Conservation (phyloP, 805 yeast species). For the Candida quercuum region DNA sequence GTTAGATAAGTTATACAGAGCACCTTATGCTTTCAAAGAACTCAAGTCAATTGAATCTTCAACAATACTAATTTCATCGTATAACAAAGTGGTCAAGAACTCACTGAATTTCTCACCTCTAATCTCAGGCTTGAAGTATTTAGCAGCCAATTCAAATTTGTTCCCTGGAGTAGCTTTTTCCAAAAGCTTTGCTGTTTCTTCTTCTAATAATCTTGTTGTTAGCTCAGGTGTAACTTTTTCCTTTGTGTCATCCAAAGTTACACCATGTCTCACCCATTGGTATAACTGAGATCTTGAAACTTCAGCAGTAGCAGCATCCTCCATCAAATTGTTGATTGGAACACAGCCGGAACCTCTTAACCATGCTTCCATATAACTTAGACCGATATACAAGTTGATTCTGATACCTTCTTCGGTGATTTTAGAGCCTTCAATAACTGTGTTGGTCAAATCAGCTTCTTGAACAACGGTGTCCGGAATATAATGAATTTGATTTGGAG, state of each 20-base stretch:
- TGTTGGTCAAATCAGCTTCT: slow-evolving; percentile 56
- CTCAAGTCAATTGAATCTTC: slow-evolving; percentile 24
- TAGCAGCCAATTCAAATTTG: slow-evolving; percentile 64
- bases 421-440: slow-evolving; percentile 54
- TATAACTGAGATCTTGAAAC: slow-evolving; percentile 77
- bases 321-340: slow-evolving; percentile 82
- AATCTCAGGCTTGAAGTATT: slow-evolving; percentile 65
- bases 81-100: slow-evolving; percentile 68
- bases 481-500: slow-evolving; percentile 65
- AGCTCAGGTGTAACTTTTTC: slow-evolving; percentile 53
- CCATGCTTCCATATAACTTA: slow-evolving; percentile 84
- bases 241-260: slow-evolving; percentile 51
- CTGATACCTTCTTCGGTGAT: slow-evolving; percentile 69
- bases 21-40: slow-evolving; percentile 13
- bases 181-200: slow-evolving; percentile 53
- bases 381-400: slow-evolving; percentile 68
- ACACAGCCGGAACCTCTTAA: slow-evolving; percentile 80
- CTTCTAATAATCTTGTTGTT: slow-evolving; percentile 50
- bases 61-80: slow-evolving; percentile 49
- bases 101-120: slow-evolving; percentile 68
- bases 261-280: slow-evolving; percentile 79
- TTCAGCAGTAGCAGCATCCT: slow-evolving; percentile 88
- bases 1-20: neutral
- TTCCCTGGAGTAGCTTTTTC: slow-evolving; percentile 43
- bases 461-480: slow-evolving; percentile 43